Evolutionary conservation across 306 rosid genomes (phyloP).

Genomic region (Macrotyloma uniflorum): DNA sequence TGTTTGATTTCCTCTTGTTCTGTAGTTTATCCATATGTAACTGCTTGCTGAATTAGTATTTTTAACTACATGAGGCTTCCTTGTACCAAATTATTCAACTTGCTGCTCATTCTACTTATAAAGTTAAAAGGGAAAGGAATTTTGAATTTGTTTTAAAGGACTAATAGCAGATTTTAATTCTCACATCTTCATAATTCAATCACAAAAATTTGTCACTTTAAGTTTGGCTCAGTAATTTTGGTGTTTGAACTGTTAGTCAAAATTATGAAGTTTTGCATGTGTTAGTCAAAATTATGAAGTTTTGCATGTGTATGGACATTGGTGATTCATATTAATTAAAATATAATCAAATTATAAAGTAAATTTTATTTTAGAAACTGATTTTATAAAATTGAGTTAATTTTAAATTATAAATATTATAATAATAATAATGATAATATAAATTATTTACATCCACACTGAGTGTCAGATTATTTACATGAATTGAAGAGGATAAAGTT

Average conservation of each 20-base stretch:
- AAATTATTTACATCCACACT: too few relatives aligned
- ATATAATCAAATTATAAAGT: too few relatives aligned
- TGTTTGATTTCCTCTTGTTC: not conserved
- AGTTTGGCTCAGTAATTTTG: not conserved
- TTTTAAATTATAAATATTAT: too few relatives aligned
- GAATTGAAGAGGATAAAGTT: too few relatives aligned
- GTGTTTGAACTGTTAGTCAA: not conserved
- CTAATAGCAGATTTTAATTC: not conserved
- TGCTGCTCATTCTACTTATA: not conserved
- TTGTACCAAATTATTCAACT: not conserved
- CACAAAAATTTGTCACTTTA: not conserved
- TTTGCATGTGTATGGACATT: too few relatives aligned
- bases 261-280: too few relatives aligned
- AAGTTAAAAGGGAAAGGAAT: not conserved
- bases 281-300: too few relatives aligned
- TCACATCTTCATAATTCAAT: not conserved
- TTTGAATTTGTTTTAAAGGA: not conserved
- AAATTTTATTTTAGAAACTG: too few relatives aligned
- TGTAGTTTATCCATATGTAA: conserved; percentile 23
- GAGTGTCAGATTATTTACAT: too few relatives aligned
- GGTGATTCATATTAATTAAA: too few relatives aligned
- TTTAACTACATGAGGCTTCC: not conserved
- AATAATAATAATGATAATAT: too few relatives aligned
- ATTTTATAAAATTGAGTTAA: too few relatives aligned
- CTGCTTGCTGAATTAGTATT: not conserved